These are phyloP conservation scores for Fusarium incarnatum DNA, from an alignment of 2,329 filamentous ascomycete genomes.

Conservation along the genomic window DNA sequence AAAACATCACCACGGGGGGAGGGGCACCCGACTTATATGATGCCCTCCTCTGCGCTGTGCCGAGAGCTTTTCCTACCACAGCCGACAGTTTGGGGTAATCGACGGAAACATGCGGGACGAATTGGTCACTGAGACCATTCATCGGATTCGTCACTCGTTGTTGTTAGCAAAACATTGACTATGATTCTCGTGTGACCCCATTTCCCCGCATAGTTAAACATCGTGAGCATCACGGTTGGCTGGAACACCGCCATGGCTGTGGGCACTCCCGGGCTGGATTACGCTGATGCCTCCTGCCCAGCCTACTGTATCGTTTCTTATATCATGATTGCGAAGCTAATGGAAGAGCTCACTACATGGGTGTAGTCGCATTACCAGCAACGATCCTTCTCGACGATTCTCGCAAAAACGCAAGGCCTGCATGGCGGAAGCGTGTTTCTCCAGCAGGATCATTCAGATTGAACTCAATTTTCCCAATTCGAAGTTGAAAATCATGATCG, in stretches of 20 bases:
- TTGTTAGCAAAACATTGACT: slow-evolving; percentile 38
- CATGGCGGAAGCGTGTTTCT: slow-evolving; percentile 15
- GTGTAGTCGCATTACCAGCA: slow-evolving; percentile 28
- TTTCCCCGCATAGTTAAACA: slow-evolving; percentile 45
- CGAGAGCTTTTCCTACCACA: slow-evolving; percentile 48
- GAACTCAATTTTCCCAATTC: slow-evolving; percentile 2
- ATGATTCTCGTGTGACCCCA: slow-evolving; percentile 46
- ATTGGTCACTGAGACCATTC: slow-evolving; percentile 34
- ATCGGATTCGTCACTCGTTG: slow-evolving; percentile 33
- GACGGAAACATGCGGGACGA: slow-evolving; percentile 52
- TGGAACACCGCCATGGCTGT: slow-evolving; percentile 29
- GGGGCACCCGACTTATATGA: slow-evolving; percentile 42
- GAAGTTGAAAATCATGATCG: slow-evolving; percentile 32
- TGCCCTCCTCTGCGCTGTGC: slow-evolving; percentile 47
- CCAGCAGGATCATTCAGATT: slow-evolving; percentile 10
- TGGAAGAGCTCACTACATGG: slow-evolving; percentile 23
- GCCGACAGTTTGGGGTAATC: slow-evolving; percentile 44
- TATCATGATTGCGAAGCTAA: slow-evolving; percentile 21
- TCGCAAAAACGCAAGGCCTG: slow-evolving; percentile 12
- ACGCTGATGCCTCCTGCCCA: slow-evolving; percentile 15
- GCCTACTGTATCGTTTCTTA: slow-evolving; percentile 9
- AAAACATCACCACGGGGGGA: slow-evolving; percentile 25
- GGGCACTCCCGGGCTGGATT: slow-evolving; percentile 24
- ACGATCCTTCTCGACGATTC: slow-evolving; percentile 31
- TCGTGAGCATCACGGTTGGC: slow-evolving; percentile 45